Evolutionary conservation across 2,329 filamentous ascomycete species (phyloP).

Genomic region (Ophiocordyceps polyrhachis-furcata): DNA sequence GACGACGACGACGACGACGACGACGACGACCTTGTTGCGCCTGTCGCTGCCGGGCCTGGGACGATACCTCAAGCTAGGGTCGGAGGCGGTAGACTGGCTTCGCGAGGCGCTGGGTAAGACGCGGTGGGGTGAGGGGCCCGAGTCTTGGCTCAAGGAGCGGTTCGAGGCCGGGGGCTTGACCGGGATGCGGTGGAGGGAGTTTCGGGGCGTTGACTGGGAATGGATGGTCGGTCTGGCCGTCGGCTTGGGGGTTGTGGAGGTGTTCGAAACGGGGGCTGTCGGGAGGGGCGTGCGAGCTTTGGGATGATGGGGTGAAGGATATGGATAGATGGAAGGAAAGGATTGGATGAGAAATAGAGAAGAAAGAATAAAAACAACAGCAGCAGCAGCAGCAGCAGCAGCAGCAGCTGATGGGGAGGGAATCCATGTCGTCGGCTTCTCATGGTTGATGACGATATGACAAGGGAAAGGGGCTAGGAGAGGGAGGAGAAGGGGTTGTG

Average conservation of each 20-base stretch:
- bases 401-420: neutral
- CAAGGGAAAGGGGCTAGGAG: too few species aligned
- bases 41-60: conserved; percentile 51
- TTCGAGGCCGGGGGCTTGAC: conserved; percentile 45
- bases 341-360: neutral
- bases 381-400: too few species aligned
- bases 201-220: conserved; percentile 50
- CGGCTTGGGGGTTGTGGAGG: conserved; percentile 49
- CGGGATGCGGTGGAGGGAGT: conserved; percentile 40
- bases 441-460: too few species aligned
- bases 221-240: conserved; percentile 56
- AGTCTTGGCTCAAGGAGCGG: conserved; percentile 41
- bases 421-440: too few species aligned
- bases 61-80: conserved; percentile 45
- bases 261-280: conserved; percentile 60
- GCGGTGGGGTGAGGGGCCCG: conserved; percentile 42
- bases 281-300: conserved; percentile 41
- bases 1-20: conserved; percentile 3
- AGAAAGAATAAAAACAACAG: neutral
- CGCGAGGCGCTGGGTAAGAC: conserved; percentile 37
- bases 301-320: conserved; percentile 1
- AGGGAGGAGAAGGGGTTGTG: neutral
- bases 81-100: conserved; percentile 42
- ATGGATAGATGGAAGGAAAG: too few species aligned
- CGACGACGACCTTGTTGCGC: conserved; percentile 16